Base-by-base conservation (phyloP, 441 rosid species). In the Bocquillonia castaneifolia region DNA sequence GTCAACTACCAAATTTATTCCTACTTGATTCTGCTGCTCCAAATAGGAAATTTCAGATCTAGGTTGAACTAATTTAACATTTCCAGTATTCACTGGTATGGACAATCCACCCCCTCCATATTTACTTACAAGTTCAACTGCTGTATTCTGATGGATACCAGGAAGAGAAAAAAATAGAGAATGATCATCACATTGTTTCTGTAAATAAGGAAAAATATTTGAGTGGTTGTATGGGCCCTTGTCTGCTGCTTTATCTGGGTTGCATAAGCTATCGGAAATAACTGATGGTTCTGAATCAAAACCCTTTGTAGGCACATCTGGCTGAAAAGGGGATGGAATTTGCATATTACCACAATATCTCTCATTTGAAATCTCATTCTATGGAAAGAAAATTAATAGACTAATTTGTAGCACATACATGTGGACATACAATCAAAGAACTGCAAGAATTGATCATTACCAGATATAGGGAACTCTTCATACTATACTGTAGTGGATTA, bases 11-110 rank as follows among this genome's bases (percentile, higher is more conserved):
- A 78, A 56, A 76, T 74, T 62, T 67, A 74, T 64, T 72, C 74
- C 79, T 64, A 74, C 69, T 72, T 81, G 85, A 73, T 78, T 77
- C 64, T 76, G 83, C 75, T 78, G 69, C 73, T 80, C 86, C 78
- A 78, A 67, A 80, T 75, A 79, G 63, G 75, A 68, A 73, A 63
- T 45, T 65, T 81, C 74, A 66, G 72, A 36, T 64, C 77, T 80
- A 44, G 69, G 73, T 44, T 80, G 72, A 79, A 72, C 75, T 56
- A 75, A 70, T 58, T 79, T 72, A 40, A 57, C 74, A 73, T 64
- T 73, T 52, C 71, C 78, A 81, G 81, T 77, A 79, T 74, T 81
- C 59, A 61, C 78, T 58, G 71, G 67, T 29, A 70, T 55, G 66
- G 90, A 77, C 44, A 72, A 71, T 74, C 62, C 76, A 78, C 66